Conservation (phyloP, 2,329 filamentous ascomycete species). For the Xylaria multiplex region DNA sequence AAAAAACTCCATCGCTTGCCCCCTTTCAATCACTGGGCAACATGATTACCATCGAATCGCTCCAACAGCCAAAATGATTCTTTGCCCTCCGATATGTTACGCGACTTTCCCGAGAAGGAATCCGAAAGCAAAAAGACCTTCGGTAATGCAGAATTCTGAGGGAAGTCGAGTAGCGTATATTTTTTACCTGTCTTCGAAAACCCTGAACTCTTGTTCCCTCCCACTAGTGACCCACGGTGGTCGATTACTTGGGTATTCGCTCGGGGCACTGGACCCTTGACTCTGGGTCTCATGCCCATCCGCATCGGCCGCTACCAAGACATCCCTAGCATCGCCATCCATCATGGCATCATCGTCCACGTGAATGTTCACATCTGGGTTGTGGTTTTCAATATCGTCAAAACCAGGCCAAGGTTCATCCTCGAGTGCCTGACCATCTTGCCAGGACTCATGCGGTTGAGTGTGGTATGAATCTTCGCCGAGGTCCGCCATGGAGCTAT, state of each 20-base stretch:
- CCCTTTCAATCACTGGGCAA: not conserved
- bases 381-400: slow-evolving; percentile 65
- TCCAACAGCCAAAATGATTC: not conserved
- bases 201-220: slow-evolving; percentile 36
- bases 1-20: slow-evolving; percentile 32
- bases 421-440: slow-evolving; percentile 54
- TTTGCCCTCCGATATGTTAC: not conserved
- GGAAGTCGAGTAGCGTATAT: not conserved
- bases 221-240: slow-evolving; percentile 41
- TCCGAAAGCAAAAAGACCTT: too few relatives aligned
- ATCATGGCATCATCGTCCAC: slow-evolving; percentile 45
- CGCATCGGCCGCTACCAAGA: slow-evolving; percentile 32
- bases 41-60: slow-evolving; percentile 2
- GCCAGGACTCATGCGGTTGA: slow-evolving; percentile 46
- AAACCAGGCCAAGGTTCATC: slow-evolving; percentile 68
- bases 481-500: slow-evolving; percentile 47
- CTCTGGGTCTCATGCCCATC: slow-evolving; percentile 39
- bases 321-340: slow-evolving; percentile 31
- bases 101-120: not conserved
- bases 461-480: slow-evolving; percentile 35
- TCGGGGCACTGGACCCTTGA: slow-evolving; percentile 45
- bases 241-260: slow-evolving; percentile 47
- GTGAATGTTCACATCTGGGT: slow-evolving; percentile 51
- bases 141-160: not conserved
- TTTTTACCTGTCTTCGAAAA: slow-evolving; percentile 33